Evolutionary conservation across 257 asterid genomes (phyloP), one percentile per base, ranked within the genome.

Genomic region (Solanum ossicruentum): DNA sequence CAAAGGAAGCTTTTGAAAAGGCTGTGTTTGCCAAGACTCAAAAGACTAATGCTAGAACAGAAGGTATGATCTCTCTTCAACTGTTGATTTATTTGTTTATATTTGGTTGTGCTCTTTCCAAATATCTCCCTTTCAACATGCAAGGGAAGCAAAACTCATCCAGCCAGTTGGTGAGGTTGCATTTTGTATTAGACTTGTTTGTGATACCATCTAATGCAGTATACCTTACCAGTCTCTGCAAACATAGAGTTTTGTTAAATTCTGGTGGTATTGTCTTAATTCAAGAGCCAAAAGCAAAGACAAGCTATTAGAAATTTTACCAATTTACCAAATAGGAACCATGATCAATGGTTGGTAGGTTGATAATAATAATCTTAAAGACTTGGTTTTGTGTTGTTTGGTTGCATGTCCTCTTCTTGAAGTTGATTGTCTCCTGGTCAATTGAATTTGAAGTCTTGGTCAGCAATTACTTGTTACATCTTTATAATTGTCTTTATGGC

Each of bases 31-130:
- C 89, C 63, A 94, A 93, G 89, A 94, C 98, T 81, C 96, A 91
- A 36, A 93, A 93, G 93, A 94, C 92, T 23, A 93, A 89, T 88
- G 98, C 97, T 16, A 92, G 97, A 60, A 84, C 97, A 17, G 98
- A 94, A 93, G 96, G 98, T 94, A 78, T 57, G 41, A 41, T 41
- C 84, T 11, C 75, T 80, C 45, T 81, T 17, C 57, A 56, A 55
- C 32, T 84, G 28, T 67, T 75, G 55, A 77, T 80, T 65, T 85
- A 12, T 84, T 79, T n/a, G 18, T n/a, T 18, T 58, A 11, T 82
- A 36, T 55, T 57, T 7, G 12, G 47, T 80, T 18, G 45, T 82
- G 85, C 57, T 47, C 43, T 13, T 49, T 47, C 56, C n/a, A 45
- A 43, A 21, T 49, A 51, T 47, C 39, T 77, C 45, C 82, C 47